Evolutionary conservation across 768 basidiomycete genomes (phyloP).

Genomic region (Mycena amicta): DNA sequence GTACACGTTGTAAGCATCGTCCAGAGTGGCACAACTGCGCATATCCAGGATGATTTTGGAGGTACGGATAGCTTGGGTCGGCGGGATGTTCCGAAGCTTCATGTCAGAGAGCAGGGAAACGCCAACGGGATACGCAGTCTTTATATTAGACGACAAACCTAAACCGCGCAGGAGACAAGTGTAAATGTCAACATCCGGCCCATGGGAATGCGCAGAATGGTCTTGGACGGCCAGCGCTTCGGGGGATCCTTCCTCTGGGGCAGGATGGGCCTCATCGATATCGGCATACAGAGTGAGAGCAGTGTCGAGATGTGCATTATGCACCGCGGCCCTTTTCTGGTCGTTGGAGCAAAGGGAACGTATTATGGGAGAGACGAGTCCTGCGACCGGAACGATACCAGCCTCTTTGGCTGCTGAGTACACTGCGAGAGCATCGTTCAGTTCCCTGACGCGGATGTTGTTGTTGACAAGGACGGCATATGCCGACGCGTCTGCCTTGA

Average conservation of each 20-base stretch:
- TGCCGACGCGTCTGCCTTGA: conserved; percentile 44
- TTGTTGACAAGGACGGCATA: conserved; percentile 64
- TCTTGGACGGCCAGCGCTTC: conserved; percentile 23
- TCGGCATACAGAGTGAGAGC: conserved; percentile 59
- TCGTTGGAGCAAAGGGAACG: conserved; percentile 46
- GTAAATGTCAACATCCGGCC: conserved; percentile 58
- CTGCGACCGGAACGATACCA: conserved; percentile 50
- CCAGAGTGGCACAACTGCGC: conserved; percentile 54
- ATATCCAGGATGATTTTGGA: conserved; percentile 68
- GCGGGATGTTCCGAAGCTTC: conserved; percentile 49
- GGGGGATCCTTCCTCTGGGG: conserved; percentile 21
- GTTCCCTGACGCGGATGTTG: conserved; percentile 40
- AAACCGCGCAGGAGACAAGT: conserved; percentile 54
- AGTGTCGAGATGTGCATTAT: conserved; percentile 41
- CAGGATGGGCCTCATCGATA: conserved; percentile 38
- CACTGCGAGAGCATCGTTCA: conserved; percentile 46
- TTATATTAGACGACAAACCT: conserved; percentile 42
- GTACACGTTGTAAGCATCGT: conserved; percentile 69
- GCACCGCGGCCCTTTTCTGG: conserved; percentile 37
- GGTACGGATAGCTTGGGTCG: conserved; percentile 48
- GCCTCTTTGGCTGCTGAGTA: conserved; percentile 49
- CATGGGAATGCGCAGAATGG: conserved; percentile 36
- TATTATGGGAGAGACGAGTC: conserved; percentile 58
- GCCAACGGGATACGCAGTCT: conserved; percentile 51
- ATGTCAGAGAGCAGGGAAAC: conserved; percentile 67